phyloP scores from a whole-genome alignment of 208 protist genomes.

The Crithidia expoeki region DNA sequence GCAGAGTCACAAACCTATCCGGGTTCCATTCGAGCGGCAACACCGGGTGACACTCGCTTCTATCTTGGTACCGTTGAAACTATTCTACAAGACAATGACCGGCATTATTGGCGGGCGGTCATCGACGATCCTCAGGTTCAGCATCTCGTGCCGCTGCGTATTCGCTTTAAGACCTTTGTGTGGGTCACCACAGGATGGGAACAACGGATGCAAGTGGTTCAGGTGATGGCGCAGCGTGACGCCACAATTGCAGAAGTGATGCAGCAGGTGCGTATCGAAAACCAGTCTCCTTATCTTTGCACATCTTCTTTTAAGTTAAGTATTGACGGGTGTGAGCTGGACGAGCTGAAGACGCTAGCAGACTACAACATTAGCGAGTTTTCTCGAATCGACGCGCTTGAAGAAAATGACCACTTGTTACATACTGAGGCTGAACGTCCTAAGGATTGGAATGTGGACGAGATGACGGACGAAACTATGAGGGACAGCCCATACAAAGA shows the following conservation, averaged over 20 bases:
- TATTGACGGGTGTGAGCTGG: constrained; percentile 77
- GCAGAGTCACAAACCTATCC: constrained; percentile 73
- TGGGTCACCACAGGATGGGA: constrained; percentile 89
- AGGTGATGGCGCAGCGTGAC: constrained; percentile 72
- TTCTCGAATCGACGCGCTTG: constrained; percentile 76
- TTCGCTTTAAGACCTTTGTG: constrained; percentile 79
- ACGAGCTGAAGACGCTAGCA: constrained; percentile 45
- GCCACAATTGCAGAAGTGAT: constrained; percentile 72
- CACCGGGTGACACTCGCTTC: constrained; percentile 86
- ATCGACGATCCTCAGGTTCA: constrained; percentile 82
- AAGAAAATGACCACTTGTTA: constrained; percentile 69
- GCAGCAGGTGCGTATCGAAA: constrained; percentile 75
- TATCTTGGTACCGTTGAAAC: constrained; percentile 76
- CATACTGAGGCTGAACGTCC: constrained; percentile 56
- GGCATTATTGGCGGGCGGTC: constrained; percentile 89
- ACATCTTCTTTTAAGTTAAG: constrained; percentile 62
- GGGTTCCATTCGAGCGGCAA: constrained; percentile 74
- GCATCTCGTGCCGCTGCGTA: constrained; percentile 68
- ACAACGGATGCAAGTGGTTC: constrained; percentile 73
- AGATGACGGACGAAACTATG: constrained; percentile 63
- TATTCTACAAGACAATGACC: constrained; percentile 78
- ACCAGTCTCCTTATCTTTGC: constrained; percentile 86
- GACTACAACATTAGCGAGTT: constrained; percentile 70
- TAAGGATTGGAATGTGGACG: constrained; percentile 88
- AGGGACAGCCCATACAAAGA: constrained; percentile 81